phyloP scores from a whole-genome alignment of 2,329 filamentous ascomycete species.

The Aspergillus eucalypticola region DNA sequence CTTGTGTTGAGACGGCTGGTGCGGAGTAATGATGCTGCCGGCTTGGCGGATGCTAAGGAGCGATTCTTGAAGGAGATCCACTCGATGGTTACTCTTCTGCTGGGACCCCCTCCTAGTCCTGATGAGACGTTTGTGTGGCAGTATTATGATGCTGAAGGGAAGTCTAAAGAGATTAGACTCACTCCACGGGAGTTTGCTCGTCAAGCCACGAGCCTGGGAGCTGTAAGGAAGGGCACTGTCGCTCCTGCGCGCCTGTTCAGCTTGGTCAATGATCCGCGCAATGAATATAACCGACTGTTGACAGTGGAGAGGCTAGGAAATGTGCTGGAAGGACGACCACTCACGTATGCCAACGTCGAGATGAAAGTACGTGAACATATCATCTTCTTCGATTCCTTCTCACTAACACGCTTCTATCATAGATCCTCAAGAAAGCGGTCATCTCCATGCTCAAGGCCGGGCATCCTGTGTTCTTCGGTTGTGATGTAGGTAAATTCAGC shows the following conservation, averaged over 20 bases:
- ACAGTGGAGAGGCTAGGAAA: conserved; percentile 80
- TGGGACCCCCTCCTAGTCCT: conserved; percentile 74
- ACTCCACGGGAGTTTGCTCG: conserved; percentile 71
- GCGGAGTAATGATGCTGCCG: conserved; percentile 33
- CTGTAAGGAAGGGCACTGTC: conserved; percentile 1
- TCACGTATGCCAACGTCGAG: conserved; percentile 81
- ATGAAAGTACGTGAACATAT: conserved; percentile 47
- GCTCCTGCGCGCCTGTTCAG: conserved; percentile 59
- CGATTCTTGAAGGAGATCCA: conserved; percentile 80
- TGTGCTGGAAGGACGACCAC: conserved; percentile 70
- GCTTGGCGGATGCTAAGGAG: conserved; percentile 59
- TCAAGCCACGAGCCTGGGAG: conserved; percentile 55
- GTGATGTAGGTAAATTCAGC: conserved; percentile 81
- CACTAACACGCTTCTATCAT: neutral
- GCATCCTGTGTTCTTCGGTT: conserved; percentile 83
- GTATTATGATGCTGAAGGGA: conserved; percentile 69
- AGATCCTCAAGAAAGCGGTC: conserved; percentile 69
- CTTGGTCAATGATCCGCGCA: conserved; percentile 81
- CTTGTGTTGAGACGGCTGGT: conserved; percentile 66
- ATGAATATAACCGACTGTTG: conserved; percentile 69
- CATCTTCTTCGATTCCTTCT: neutral
- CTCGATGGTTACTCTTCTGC: conserved; percentile 74
- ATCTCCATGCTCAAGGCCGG: conserved; percentile 77
- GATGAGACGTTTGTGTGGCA: conserved; percentile 75
- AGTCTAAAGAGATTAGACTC: conserved; percentile 61